phyloP scores from a whole-genome alignment of 192 early-diverging fungal species.

The Podila horticola region DNA sequence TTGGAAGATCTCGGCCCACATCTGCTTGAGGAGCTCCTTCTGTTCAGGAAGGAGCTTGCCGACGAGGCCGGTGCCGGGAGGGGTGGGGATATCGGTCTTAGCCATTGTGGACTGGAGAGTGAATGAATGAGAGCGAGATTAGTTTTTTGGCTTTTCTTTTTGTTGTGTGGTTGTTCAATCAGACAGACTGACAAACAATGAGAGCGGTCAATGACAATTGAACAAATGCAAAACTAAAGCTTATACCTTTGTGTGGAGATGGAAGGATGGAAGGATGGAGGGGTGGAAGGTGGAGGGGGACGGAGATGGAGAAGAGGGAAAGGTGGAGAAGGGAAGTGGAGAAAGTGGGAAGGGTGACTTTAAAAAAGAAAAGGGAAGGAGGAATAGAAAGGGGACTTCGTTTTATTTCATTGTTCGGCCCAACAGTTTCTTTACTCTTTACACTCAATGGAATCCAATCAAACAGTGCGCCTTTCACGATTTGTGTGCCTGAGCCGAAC shows the following conservation, averaged over 20 bases:
- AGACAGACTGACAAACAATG: no score
- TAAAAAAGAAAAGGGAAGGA: neutral
- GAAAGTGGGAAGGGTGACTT: neutral
- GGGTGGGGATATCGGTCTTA: conserved; percentile 36
- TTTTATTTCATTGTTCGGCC: neutral
- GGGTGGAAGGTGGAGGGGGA: neutral
- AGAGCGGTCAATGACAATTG: neutral
- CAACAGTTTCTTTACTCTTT: no score
- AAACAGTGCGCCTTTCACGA: no score
- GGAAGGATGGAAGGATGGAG: neutral
- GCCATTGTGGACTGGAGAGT: conserved; percentile 18
- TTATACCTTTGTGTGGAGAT: neutral
- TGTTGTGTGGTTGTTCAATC: no score
- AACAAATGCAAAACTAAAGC: neutral
- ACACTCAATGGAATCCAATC: no score
- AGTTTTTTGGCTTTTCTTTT: neutral
- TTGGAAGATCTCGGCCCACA: conserved; percentile 47
- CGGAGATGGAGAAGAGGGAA: neutral
- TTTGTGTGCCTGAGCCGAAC: no score
- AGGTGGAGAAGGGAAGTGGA: neutral
- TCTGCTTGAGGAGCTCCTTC: conserved; percentile 38
- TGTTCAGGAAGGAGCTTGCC: conserved; percentile 47
- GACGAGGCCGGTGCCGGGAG: conserved; percentile 51
- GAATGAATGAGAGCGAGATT: neutral
- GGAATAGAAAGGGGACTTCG: neutral